These are phyloP conservation scores for Haematococcus sp. DNA, from an alignment of 139 green algal species.

Conservation along the genomic window DNA sequence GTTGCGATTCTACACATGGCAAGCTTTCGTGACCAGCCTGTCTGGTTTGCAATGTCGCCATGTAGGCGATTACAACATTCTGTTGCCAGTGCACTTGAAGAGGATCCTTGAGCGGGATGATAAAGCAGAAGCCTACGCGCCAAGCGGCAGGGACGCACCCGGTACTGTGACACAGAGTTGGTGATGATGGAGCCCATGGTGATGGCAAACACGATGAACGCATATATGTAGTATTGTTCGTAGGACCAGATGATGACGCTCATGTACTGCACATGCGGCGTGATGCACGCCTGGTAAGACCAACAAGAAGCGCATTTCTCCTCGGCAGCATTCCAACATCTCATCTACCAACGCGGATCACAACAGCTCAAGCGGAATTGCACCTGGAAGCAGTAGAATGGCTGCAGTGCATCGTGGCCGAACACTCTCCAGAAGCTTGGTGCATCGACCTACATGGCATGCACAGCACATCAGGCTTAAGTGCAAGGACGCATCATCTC, in stretches of 20 bases:
- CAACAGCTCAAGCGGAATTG: not conserved
- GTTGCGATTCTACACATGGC: no score
- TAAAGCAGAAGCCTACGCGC: no score
- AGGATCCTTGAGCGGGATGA: no score
- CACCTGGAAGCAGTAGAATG: conserved; percentile 21
- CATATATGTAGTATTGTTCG: conserved; percentile 16
- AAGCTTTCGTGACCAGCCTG: no score
- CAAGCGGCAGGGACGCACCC: not conserved
- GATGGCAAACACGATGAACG: conserved; percentile 8
- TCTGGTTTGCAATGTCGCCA: no score
- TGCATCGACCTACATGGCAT: not conserved
- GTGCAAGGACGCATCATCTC: no score
- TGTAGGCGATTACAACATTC: no score
- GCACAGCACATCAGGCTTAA: no score
- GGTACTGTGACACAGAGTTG: conserved; percentile 3
- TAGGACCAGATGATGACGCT: conserved; percentile 19
- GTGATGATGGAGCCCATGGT: conserved; percentile 16
- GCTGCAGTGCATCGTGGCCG: conserved; percentile 14
- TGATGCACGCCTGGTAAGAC: not conserved
- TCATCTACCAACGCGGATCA: not conserved
- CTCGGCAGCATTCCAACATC: not conserved
- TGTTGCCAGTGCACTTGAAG: no score
- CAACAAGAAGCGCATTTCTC: not conserved
- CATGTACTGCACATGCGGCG: conserved; percentile 7
- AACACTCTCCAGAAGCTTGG: conserved; percentile 5